These are phyloP conservation scores for Fraxinus pennsylvanica DNA, from an alignment of 257 asterid genomes.

Conservation along the genomic window DNA sequence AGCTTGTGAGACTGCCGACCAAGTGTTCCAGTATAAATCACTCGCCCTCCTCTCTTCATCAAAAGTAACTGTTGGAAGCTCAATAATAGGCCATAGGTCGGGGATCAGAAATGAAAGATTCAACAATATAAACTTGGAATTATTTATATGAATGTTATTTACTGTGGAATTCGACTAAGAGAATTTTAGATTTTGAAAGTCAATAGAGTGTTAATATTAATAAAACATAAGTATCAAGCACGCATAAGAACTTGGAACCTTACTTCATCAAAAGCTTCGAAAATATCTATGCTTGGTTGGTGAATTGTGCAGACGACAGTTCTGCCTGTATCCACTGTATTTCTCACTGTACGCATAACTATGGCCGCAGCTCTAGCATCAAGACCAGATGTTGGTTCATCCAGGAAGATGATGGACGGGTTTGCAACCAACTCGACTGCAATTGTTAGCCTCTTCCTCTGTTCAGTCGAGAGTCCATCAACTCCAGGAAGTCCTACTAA, in stretches of 20 bases:
- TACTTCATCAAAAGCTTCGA: constrained; percentile 62
- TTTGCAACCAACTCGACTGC: constrained; percentile 64
- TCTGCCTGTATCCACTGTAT: constrained; percentile 54
- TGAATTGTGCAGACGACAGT: constrained; percentile 64
- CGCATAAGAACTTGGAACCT: background rate
- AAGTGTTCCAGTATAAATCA: constrained; percentile 49
- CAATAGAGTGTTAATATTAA: background rate
- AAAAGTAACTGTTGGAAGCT: constrained; percentile 39
- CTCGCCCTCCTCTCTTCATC: constrained; percentile 61
- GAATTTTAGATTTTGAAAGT: too few species aligned
- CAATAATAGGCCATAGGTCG: background rate
- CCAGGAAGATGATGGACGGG: constrained; percentile 65
- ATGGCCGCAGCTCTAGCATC: constrained; percentile 71
- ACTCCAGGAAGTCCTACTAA: constrained; percentile 56
- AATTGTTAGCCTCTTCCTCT: constrained; percentile 56
- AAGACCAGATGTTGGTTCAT: constrained; percentile 66
- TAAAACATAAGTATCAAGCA: too few species aligned
- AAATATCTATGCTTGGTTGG: constrained; percentile 70
- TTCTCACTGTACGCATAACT: constrained; percentile 60
- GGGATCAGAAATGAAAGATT: background rate
- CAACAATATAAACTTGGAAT: background rate
- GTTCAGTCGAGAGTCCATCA: constrained; percentile 60
- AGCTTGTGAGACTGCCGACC: constrained; percentile 49
- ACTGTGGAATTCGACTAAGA: too few species aligned
- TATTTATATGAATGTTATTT: too few species aligned